phyloP scores from a whole-genome alignment of 306 rosid species.

The Rosa lucieae region DNA sequence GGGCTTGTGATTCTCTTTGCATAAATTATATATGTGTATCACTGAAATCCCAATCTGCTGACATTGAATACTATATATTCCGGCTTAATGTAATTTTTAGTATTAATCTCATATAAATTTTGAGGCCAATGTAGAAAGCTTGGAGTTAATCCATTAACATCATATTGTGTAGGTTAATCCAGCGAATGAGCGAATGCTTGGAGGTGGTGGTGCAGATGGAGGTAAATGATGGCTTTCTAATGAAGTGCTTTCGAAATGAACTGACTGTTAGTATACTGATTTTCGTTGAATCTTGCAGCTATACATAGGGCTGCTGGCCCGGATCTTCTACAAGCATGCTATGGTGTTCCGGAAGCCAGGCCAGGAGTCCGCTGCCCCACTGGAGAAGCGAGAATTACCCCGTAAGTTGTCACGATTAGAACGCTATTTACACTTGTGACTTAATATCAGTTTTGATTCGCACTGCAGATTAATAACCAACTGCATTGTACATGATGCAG shows the following conservation, averaged over 20 bases:
- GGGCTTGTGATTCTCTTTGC: too few species aligned
- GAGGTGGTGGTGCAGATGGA: conserved; percentile 97
- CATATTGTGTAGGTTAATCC: conserved; percentile 67
- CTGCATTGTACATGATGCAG: conserved; percentile 41
- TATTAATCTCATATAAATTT: neutral
- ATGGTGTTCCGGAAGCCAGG: conserved; percentile 59
- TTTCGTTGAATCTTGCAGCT: conserved; percentile 40
- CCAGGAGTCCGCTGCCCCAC: conserved; percentile 84
- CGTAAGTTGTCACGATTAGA: conserved; percentile 39
- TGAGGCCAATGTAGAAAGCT: neutral
- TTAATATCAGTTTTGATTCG: neutral
- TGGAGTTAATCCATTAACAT: neutral
- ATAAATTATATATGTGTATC: too few species aligned
- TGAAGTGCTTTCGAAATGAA: neutral
- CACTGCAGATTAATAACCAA: neutral
- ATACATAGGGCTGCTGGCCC: conserved; percentile 88
- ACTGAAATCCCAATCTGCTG: too few species aligned
- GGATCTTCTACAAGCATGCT: conserved; percentile 71
- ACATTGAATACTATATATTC: neutral
- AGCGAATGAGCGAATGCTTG: conserved; percentile 90
- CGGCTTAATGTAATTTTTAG: neutral
- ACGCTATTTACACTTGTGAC: neutral
- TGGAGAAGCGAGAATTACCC: conserved; percentile 91
- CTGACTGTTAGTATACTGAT: neutral
- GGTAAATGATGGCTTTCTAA: conserved; percentile 39